These are phyloP conservation scores for Pyrrhoderma noxium DNA, from an alignment of 1,284 basidiomycete species.

Conservation along the genomic window DNA sequence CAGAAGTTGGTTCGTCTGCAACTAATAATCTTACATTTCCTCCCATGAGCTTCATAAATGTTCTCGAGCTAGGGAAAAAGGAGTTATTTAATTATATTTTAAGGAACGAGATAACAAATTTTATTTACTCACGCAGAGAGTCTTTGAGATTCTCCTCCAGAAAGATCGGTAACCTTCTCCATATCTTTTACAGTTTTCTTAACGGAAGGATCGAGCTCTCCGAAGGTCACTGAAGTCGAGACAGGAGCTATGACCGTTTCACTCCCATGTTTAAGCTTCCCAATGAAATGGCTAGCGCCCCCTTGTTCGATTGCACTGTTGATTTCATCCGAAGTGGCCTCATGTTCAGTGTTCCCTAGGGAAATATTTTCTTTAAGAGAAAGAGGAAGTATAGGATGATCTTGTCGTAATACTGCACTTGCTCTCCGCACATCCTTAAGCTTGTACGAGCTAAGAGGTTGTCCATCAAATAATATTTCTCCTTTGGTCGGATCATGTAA, in stretches of 20 bases:
- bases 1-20: constrained; percentile 35
- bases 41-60: constrained; percentile 33
- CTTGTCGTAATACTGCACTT: constrained; percentile 34
- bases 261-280: constrained; percentile 27
- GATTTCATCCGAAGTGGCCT: constrained; percentile 21
- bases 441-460: constrained; percentile 26
- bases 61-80: constrained; percentile 28
- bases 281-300: constrained; percentile 30
- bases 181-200: constrained; percentile 27
- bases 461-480: constrained; percentile 33
- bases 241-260: constrained; percentile 28
- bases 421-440: constrained; percentile 27
- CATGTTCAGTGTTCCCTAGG: constrained; percentile 24
- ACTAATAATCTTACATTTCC: constrained; percentile 29
- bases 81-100: neutral
- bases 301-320: constrained; percentile 32
- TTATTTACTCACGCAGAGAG: constrained; percentile 32
- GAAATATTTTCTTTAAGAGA: constrained; percentile 36
- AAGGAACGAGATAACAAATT: neutral
- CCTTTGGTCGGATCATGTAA: constrained; percentile 34
- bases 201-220: neutral
- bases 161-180: constrained; percentile 31
- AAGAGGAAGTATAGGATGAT: constrained; percentile 36
- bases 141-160: constrained; percentile 35
- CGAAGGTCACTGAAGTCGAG: neutral